Base-by-base conservation (phyloP, 2,329 filamentous ascomycete species). In the Neonectria punicea region DNA sequence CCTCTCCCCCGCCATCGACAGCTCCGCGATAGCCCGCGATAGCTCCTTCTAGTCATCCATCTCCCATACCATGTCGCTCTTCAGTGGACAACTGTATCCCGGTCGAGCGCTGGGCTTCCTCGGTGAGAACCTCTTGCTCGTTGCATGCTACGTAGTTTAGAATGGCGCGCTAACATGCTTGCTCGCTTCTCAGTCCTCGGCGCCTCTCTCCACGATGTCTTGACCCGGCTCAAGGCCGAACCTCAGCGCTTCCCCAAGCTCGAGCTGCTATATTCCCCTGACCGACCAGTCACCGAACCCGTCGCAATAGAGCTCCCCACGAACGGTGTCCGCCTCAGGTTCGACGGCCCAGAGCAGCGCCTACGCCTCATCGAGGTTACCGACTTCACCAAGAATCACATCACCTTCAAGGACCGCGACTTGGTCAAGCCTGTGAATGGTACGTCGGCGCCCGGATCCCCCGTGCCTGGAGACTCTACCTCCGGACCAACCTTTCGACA, bases 301-400 rank as follows among this genome's bases (percentile, higher is more conserved):
- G 87, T 98, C 18, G 83, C 93, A 47, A 80, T 98, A 60, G 86
- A 85, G 18, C 87, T 99, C 4, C 92, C 94, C 1, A 86, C 89
- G 4, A 99, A 98, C 80, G 96, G 96, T 30, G 80, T 99, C 32
- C 92, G 95, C 13, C 82, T 99, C 58, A 93, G 93, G 46, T 99
- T 99, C 76, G 96, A 99, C 76, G 96, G 94, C 0, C 90, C 93
- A 4, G 94, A 98, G 74, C 96, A 99, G 80, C 89, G 95, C 39
- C 83, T 99, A 46, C 92, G 96, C 3, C 82, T 99, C 66, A 93
- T 99, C 71, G 96, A 99, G 79, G 89, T 98, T 8, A 81, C 93
- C 58, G 94, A 98, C 80, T 98, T 99, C 76, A 90, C 91, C 51
- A 96, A 93, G 78, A 93, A 90, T 67, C 88, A 90, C 67, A 88